Conservation (phyloP, 768 basidiomycete species). For the Leucocoprinus leucothites region DNA sequence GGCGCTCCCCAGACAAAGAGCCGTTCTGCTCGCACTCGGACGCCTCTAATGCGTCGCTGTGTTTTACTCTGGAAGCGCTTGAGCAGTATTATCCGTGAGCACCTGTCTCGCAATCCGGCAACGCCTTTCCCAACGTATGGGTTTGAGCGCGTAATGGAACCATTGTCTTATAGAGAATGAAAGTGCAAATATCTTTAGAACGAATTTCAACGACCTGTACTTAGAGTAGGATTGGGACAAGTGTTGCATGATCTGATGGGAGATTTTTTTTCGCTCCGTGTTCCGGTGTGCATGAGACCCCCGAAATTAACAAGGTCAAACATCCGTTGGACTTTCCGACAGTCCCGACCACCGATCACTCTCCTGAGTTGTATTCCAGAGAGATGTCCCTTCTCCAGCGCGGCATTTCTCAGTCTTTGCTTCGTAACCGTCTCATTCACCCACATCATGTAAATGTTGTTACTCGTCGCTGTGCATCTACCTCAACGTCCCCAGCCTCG, state of each 20-base stretch:
- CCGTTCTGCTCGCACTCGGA: neutral
- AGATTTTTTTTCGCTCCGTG: neutral
- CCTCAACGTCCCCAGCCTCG: conserved; percentile 8
- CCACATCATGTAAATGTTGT: neutral
- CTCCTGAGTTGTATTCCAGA: neutral
- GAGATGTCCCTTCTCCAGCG: conserved; percentile 12
- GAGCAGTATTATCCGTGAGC: neutral
- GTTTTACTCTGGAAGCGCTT: conserved; percentile 1
- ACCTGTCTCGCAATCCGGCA: neutral
- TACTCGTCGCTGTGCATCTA: conserved; percentile 11
- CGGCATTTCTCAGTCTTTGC: conserved; percentile 16
- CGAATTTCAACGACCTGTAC: neutral
- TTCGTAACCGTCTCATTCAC: neutral
- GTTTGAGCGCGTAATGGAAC: neutral
- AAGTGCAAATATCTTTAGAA: neutral
- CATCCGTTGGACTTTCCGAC: neutral
- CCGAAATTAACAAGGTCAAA: conserved; percentile 10
- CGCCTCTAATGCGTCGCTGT: neutral
- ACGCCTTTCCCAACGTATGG: neutral
- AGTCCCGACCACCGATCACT: neutral
- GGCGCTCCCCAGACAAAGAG: neutral
- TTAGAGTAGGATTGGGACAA: neutral
- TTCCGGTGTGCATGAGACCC: neutral
- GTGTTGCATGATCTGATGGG: neutral
- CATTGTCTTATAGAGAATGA: neutral